Conservation (phyloP, 1,284 basidiomycete genomes). For the Inonotus hispidus region DNA sequence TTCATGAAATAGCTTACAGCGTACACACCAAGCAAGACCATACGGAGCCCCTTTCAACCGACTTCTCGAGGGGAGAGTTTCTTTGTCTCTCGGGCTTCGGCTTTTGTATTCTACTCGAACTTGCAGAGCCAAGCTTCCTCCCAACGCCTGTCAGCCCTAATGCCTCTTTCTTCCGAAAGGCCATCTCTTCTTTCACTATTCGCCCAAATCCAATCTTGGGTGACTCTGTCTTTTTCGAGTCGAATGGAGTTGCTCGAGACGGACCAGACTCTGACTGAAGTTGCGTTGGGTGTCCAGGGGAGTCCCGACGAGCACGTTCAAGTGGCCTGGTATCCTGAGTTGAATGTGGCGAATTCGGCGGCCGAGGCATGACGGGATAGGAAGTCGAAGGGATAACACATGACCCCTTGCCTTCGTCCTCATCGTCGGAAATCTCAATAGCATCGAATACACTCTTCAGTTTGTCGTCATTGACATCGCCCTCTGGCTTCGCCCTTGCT, state of each 20-base stretch:
- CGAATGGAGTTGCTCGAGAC: neutral
- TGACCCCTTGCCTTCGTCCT: slow-evolving; percentile 25
- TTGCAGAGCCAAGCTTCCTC: slow-evolving; percentile 17
- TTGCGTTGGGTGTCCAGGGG: neutral
- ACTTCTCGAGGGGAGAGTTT: neutral
- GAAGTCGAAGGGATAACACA: slow-evolving; percentile 29
- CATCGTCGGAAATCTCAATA: slow-evolving; percentile 23
- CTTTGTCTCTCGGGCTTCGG: neutral
- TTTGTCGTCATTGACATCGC: neutral
- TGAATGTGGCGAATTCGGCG: neutral
- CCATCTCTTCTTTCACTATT: slow-evolving; percentile 41
- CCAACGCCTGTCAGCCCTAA: slow-evolving; percentile 29
- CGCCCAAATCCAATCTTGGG: slow-evolving; percentile 29
- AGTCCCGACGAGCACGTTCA: neutral
- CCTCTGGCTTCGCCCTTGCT: slow-evolving; percentile 25
- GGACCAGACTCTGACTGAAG: neutral
- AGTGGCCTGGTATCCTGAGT: neutral
- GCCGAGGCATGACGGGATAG: slow-evolving; percentile 14
- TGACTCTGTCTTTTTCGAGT: neutral
- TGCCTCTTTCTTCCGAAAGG: slow-evolving; percentile 42
- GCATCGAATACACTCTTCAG: slow-evolving; percentile 13
- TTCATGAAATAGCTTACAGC: slow-evolving; percentile 34
- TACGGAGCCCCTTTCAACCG: neutral
- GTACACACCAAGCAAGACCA: slow-evolving; percentile 55
- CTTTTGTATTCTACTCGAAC: neutral